Percentiles rank a stretch among this genome's conserved stretches.
phyloP scores from a whole-genome alignment of 108 stramenopile genomes.

The Cyclotella atomus region DNA sequence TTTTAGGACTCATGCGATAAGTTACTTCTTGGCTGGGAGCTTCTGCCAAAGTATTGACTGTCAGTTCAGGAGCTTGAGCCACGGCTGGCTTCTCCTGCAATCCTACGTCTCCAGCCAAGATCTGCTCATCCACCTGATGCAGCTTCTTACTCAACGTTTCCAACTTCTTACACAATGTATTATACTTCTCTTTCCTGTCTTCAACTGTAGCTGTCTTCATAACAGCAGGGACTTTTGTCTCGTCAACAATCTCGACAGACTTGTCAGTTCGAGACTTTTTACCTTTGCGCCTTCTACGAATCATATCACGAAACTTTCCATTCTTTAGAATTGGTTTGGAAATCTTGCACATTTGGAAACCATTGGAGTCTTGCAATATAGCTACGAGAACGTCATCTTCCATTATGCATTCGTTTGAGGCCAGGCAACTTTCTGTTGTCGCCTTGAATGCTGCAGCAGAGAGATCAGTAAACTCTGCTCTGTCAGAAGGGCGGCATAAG shows the following conservation, averaged over 20 bases:
- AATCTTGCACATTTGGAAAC: constrained; percentile 46
- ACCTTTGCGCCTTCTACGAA: constrained; percentile 24
- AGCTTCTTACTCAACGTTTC: constrained; percentile 45
- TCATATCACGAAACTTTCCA: constrained; percentile 46
- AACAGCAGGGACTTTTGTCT: not conserved
- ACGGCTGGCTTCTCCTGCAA: not conserved
- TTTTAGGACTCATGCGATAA: constrained; percentile 43
- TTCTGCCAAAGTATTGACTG: not conserved
- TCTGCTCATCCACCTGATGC: constrained; percentile 38
- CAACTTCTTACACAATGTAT: constrained; percentile 35
- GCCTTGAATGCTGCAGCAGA: constrained; percentile 16
- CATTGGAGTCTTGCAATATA: constrained; percentile 33
- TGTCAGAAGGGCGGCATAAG: constrained; percentile 34
- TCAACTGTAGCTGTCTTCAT: not conserved
- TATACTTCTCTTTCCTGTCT: constrained; percentile 13
- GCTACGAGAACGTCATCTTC: constrained; percentile 47
- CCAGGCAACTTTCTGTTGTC: not conserved
- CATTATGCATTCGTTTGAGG: constrained; percentile 12
- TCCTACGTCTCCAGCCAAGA: not conserved
- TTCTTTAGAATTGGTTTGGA: constrained; percentile 50
- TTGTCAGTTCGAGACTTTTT: not conserved
- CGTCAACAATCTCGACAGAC: not conserved
- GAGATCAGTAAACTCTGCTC: constrained; percentile 32
- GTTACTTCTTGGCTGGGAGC: not conserved
- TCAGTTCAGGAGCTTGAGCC: not conserved